These are phyloP conservation scores for Keqinozyma sinolaborantium DNA, from an alignment of 1,139 yeast species.

Conservation along the genomic window DNA sequence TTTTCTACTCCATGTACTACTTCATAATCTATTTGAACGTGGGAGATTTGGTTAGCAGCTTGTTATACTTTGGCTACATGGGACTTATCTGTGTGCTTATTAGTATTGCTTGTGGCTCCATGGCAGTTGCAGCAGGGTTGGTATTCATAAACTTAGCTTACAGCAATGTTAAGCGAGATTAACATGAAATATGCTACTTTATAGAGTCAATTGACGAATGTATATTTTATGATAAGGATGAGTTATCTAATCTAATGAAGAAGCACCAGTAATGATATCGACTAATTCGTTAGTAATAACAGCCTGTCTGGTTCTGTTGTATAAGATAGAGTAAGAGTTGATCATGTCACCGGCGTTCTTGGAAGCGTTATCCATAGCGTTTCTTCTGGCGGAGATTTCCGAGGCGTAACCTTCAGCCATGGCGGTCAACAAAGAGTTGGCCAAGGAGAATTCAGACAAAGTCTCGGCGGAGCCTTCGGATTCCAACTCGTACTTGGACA, in stretches of 20 bases:
- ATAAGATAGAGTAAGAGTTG: slow-evolving; percentile 88
- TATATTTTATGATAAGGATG: not conserved
- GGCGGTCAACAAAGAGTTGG: slow-evolving; percentile 87
- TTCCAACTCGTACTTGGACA: slow-evolving; percentile 80
- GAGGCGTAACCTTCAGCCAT: slow-evolving; percentile 98
- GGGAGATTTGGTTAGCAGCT: slow-evolving; percentile 63
- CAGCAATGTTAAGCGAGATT: slow-evolving; percentile 58
- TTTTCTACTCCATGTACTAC: slow-evolving; percentile 66
- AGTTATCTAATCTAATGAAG: slow-evolving; percentile 75
- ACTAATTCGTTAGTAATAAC: slow-evolving; percentile 99
- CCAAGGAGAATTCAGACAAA: slow-evolving; percentile 81
- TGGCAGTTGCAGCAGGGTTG: slow-evolving; percentile 66
- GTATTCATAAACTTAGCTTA: slow-evolving; percentile 57
- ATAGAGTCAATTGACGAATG: slow-evolving; percentile 1
- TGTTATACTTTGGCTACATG: slow-evolving; percentile 72
- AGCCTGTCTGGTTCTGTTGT: slow-evolving; percentile 99
- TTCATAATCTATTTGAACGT: slow-evolving; percentile 53
- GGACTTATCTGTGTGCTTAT: slow-evolving; percentile 59
- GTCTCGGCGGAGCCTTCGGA: slow-evolving; percentile 62
- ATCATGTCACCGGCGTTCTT: slow-evolving; percentile 99
- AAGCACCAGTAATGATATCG: slow-evolving; percentile 99
- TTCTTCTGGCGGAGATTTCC: slow-evolving; percentile 97
- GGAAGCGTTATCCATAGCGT: slow-evolving; percentile 99
- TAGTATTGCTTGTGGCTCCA: slow-evolving; percentile 73
- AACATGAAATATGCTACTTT: slow-evolving; percentile 5